These are phyloP conservation scores for Zizania palustris DNA, from an alignment of 202 grass and related monocot species.

Conservation along the genomic window DNA sequence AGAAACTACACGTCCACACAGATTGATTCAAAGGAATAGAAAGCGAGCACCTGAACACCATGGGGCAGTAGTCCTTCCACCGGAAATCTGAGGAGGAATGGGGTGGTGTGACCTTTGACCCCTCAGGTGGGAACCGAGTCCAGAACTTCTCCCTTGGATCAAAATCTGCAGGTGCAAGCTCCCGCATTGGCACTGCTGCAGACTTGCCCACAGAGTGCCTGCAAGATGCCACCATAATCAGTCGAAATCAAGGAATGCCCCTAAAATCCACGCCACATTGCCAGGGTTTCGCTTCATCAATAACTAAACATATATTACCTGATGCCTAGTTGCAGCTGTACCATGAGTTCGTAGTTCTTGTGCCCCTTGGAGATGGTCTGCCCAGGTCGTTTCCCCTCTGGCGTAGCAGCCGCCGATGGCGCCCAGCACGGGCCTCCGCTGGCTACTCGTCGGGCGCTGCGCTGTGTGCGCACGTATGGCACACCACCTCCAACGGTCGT, in stretches of 20 bases:
- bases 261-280: constrained; percentile 9
- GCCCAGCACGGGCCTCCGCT: constrained; percentile 54
- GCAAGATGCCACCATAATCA: constrained; percentile 50
- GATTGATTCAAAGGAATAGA: background rate
- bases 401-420: constrained; percentile 48
- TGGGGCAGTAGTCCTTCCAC: constrained; percentile 98
- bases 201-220: constrained; percentile 94
- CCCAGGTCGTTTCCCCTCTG: constrained; percentile 80
- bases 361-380: constrained; percentile 97
- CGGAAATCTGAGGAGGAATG: constrained; percentile 82
- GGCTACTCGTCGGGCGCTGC: constrained; percentile 37
- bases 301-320: constrained; percentile 42
- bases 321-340: constrained; percentile 95
- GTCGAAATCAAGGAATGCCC: constrained; percentile 1
- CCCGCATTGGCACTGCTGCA: constrained; percentile 51
- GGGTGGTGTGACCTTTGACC: constrained; percentile 84
- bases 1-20: background rate
- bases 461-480: constrained; percentile 34
- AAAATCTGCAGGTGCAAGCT: constrained; percentile 62
- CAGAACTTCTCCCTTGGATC: constrained; percentile 89
- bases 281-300: background rate
- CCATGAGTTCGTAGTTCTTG: constrained; percentile 97
- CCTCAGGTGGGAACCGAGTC: constrained; percentile 91
- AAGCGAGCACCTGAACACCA: constrained; percentile 85
- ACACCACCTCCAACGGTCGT: constrained; percentile 39